Conservation (phyloP, 1,284 basidiomycete genomes). For the Microbotryomycetes sp. region DNA sequence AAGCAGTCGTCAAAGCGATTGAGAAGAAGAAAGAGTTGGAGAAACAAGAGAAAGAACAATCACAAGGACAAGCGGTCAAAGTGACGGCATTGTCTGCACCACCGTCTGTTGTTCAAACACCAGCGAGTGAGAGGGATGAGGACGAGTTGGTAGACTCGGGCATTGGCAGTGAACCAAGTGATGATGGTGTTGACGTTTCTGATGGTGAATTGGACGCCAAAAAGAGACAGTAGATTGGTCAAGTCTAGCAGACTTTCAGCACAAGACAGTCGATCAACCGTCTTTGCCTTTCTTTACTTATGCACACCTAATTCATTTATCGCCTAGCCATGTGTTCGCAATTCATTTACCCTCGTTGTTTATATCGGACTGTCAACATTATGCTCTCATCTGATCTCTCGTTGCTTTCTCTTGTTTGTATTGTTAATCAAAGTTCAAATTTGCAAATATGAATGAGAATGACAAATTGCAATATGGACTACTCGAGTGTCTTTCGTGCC, state of each 20-base stretch:
- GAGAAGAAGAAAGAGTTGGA: conserved; percentile 37
- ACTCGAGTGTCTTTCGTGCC: conserved; percentile 40
- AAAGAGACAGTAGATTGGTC: not conserved
- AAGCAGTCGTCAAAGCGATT: conserved; percentile 50
- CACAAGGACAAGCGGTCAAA: not conserved
- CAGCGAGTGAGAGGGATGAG: not conserved
- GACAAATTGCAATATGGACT: no score
- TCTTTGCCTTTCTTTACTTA: not conserved
- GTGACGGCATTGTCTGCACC: not conserved
- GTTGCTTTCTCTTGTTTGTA: no score
- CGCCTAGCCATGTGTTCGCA: no score
- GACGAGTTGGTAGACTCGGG: not conserved
- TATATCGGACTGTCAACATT: no score
- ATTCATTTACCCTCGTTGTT: no score
- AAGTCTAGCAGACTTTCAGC: no score
- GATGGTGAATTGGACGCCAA: not conserved
- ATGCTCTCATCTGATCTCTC: no score
- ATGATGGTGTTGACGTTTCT: not conserved
- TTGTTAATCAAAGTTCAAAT: no score
- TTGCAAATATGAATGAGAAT: no score
- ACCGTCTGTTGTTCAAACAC: not conserved
- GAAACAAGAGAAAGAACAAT: not conserved
- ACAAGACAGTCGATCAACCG: not conserved
- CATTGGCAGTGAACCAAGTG: not conserved
- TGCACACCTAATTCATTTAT: no score